Conservation (phyloP, 192 early-diverging fungal species). For the Linnemannia schmuckeri region DNA sequence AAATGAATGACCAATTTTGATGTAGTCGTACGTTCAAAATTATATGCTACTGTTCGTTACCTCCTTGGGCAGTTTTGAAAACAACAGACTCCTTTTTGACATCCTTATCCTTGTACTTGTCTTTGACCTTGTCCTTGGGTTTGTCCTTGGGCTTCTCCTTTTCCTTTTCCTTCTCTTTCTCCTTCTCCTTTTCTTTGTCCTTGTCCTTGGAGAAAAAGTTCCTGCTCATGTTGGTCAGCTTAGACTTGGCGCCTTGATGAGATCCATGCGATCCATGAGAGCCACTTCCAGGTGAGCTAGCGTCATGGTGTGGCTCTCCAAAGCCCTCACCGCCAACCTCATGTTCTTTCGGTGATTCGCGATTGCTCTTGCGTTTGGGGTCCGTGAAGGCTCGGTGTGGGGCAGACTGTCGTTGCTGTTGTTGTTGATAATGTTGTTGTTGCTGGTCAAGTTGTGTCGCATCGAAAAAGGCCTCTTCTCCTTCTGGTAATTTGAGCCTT, state of each 20-base stretch:
- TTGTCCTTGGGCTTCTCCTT: constrained; percentile 15
- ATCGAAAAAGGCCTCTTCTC: constrained; percentile 9
- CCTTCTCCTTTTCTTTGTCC: constrained; percentile 34
- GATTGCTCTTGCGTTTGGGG: constrained; percentile 31
- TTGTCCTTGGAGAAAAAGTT: constrained; percentile 55
- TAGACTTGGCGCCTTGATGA: constrained; percentile 28
- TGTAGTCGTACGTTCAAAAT: too few relatives aligned
- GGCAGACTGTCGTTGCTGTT: neutral
- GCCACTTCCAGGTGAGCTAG: constrained; percentile 20
- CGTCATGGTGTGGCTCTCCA: constrained; percentile 5
- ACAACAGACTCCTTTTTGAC: neutral
- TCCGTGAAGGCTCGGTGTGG: neutral
- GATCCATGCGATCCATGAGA: neutral
- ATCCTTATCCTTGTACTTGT: constrained; percentile 33
- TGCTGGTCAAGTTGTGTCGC: neutral
- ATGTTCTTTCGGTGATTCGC: constrained; percentile 25
- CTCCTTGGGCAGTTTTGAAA: constrained; percentile 23
- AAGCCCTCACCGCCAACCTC: neutral
- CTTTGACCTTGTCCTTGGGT: constrained; percentile 17
- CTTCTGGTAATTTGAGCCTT: constrained; percentile 21
- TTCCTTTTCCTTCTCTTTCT: constrained; percentile 30
- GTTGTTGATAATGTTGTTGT: neutral
- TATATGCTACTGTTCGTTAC: neutral
- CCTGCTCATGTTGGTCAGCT: constrained; percentile 48
- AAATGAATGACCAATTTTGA: neutral